These are phyloP conservation scores for Aspergillus olivimuriae DNA, from an alignment of 495 filamentous ascomycete species.

Conservation along the genomic window DNA sequence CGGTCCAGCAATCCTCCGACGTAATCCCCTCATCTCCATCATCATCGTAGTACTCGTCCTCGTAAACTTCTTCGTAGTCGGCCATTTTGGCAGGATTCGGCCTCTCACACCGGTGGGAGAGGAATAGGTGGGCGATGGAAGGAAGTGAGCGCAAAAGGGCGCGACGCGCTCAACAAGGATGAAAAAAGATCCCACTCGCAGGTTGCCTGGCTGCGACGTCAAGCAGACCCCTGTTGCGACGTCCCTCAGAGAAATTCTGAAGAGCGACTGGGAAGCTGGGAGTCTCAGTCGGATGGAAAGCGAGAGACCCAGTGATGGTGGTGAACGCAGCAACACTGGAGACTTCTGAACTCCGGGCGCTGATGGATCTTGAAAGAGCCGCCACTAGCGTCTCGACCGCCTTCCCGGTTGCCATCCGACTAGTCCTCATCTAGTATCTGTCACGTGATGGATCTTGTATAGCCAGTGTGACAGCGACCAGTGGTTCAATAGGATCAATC, in stretches of 20 bases:
- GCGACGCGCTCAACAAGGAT: conserved; percentile 19
- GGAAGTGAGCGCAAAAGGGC: conserved; percentile 26
- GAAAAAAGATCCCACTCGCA: conserved; percentile 13
- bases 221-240: conserved; percentile 2
- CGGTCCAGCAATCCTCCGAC: conserved; percentile 94
- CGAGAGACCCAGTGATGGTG: conserved; percentile 18
- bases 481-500: no score
- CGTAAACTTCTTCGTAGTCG: conserved; percentile 45
- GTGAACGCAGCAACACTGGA: conserved; percentile 14
- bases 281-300: conserved; percentile 14
- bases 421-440: not conserved
- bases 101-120: conserved; percentile 3
- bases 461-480: no score
- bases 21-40: conserved; percentile 63
- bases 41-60: conserved; percentile 47
- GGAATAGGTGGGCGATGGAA: not conserved
- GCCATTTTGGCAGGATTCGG: conserved; percentile 37
- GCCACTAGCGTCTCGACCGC: conserved; percentile 23
- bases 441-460: conserved; percentile 7
- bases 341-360: conserved; percentile 8
- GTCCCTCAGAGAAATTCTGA: not conserved
- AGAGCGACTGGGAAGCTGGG: conserved; percentile 8
- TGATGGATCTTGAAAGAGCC: conserved; percentile 21
- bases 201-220: conserved; percentile 7
- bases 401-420: conserved; percentile 1